Base-by-base conservation (phyloP, 1,284 basidiomycete genomes). In the Papiliotrema nemorosa region DNA sequence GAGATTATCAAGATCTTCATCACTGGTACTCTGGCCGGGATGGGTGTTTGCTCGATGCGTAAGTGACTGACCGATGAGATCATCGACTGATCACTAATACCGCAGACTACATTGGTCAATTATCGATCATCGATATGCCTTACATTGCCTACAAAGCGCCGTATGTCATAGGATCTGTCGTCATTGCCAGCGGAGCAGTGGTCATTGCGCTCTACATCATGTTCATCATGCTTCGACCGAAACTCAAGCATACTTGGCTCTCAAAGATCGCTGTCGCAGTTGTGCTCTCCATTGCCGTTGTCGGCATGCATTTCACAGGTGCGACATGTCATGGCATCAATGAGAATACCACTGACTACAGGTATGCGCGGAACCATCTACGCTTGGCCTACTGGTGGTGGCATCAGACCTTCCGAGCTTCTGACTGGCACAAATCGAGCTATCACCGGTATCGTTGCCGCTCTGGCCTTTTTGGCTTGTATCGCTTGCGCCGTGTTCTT, bases 31-130 rank as follows among this genome's bases (percentile, higher is more conserved):
- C 61, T 76, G 3, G 74, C 75, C 33, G 76, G 77, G 0, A 72
- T 73, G 39, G 77, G 77, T 9, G 73, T 78, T 18, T 75, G 70
- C 3, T 74, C 63, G 3, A 78, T 78, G 77, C 76, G 76, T 77
- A 42, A 67, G 74, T 72, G n/a, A n/a, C n/a, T n/a, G n/a, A n/a
- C n/a, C n/a, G n/a, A n/a, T n/a, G n/a, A n/a, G n/a, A n/a, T n/a
- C n/a, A n/a, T n/a, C n/a, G n/a, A n/a, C n/a, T n/a, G n/a, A n/a
- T n/a, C 44, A 55, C 43, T 36, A 16, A 21, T 35, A 10, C n/a
- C 18, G 6, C 59, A 76, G 75, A 78, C 57, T 78, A 78, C 57
- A 70, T 78, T 54, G 76, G 77, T 14, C 77, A 78, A 62, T 57
- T 69, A 16, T 75, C 74, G 7, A 77, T 78, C 63, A 67, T 62